Evolutionary conservation across 2,329 filamentous ascomycete genomes (phyloP), one percentile per base, ranked within the genome.

Genomic region (Verticillium isaacii): DNA sequence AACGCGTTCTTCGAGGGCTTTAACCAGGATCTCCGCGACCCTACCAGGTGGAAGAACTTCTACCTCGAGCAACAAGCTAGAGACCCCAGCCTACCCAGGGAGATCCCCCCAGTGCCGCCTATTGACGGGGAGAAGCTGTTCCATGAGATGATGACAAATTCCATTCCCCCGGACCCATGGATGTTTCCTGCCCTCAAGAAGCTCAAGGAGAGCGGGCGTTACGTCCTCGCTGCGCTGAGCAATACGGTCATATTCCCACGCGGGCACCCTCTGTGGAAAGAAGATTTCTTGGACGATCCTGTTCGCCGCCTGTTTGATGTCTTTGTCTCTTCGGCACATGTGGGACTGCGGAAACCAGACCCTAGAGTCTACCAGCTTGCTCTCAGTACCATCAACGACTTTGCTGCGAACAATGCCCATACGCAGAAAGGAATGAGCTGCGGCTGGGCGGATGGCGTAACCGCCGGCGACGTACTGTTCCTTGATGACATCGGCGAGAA

Each of bases 401-500:
- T 85, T 66, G 86, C 88, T 1, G 80, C 77, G 70, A 74, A 78
- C 29, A 86, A 85, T 57, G 77, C 78, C 2, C 61, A 66, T 3
- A 75, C 76, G 17, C 61, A 69, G 2, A 73, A 77, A 65, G 80
- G 77, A 0, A 67, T 66, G 64, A 67, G 65, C 9, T 66, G 75
- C 39, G 81, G 80, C 4, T 84, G 82, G 79, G 74, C 73, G 17
- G 75, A 77, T 6, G 78, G 82, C 0, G 79, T 96, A 9, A 74
- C 77, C 61, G 77, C 89, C 0, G 78, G 78, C 0, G 92, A 97
- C 61, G 80, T 97, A 55, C 76, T 96, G 5, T 99, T 99, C 72
- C 76, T 97, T 58, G 95, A 97, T 73, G 93, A 97, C 69, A 97
- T 99, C 73, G 95, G 95, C 1, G 88, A 93, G 75, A 99, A 99